These are phyloP conservation scores for Alternaria conjuncta DNA, from an alignment of 2,329 filamentous ascomycete genomes.

Conservation along the genomic window DNA sequence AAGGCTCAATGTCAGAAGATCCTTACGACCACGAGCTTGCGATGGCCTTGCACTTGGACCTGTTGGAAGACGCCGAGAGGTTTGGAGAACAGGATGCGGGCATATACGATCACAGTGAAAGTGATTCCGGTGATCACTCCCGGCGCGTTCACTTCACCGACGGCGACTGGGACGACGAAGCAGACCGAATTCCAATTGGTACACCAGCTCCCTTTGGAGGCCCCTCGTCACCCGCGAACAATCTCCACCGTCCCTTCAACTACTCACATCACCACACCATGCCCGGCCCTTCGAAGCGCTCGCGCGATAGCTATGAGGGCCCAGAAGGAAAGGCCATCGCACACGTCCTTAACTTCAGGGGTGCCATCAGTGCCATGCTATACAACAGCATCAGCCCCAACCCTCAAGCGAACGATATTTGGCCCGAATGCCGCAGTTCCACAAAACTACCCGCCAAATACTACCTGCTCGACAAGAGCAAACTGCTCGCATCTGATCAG, in stretches of 20 bases:
- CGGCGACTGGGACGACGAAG: not conserved
- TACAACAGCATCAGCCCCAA: slow-evolving; percentile 26
- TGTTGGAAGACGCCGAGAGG: slow-evolving; percentile 4
- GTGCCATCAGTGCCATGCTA: slow-evolving; percentile 33
- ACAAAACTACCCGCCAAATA: slow-evolving; percentile 37
- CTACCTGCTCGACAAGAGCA: slow-evolving; percentile 19
- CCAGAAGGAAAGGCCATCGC: slow-evolving; percentile 18
- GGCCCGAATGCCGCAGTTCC: slow-evolving; percentile 41
- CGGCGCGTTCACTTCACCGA: not conserved
- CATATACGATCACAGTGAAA: not conserved
- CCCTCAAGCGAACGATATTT: slow-evolving; percentile 43
- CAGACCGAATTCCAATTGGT: not conserved
- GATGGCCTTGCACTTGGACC: slow-evolving; percentile 15
- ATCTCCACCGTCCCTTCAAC: not conserved
- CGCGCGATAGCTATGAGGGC: slow-evolving; percentile 24
- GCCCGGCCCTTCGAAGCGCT: slow-evolving; percentile 21
- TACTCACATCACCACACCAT: not conserved
- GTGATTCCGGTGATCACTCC: not conserved
- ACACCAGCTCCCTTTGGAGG: not conserved
- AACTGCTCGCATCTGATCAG: not conserved
- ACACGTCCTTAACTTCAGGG: slow-evolving; percentile 19
- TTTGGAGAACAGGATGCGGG: not conserved
- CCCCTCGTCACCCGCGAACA: not conserved
- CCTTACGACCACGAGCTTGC: slow-evolving; percentile 13
- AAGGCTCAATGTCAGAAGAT: not conserved